Conservation (phyloP, 805 yeast genomes). For the Ogataea haglerorum region DNA sequence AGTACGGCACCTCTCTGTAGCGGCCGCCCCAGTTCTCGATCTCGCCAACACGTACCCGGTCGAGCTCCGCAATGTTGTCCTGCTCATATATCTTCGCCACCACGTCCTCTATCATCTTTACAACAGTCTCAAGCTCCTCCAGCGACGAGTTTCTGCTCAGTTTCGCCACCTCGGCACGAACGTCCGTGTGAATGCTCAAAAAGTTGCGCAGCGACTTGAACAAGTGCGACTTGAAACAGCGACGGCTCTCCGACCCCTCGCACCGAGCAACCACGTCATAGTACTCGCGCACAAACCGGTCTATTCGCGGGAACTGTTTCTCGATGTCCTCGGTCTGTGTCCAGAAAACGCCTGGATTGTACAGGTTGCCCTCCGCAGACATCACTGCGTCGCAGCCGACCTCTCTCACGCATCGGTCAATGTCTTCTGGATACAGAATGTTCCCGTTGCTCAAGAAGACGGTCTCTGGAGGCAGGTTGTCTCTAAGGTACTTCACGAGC, state of each 20-base stretch:
- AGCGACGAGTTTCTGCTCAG: constrained; percentile 38
- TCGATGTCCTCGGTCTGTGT: constrained; percentile 48
- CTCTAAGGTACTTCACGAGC: constrained; percentile 67
- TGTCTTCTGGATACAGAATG: constrained; percentile 83
- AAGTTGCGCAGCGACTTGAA: constrained; percentile 85
- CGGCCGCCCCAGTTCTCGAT: constrained; percentile 71
- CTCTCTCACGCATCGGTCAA: constrained; percentile 60
- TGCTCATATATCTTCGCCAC: constrained; percentile 56
- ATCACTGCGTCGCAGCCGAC: constrained; percentile 86
- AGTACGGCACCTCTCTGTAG: constrained; percentile 80
- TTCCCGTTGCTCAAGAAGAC: constrained; percentile 95
- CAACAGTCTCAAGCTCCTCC: constrained; percentile 48
- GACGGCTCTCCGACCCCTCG: constrained; percentile 68
- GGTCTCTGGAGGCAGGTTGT: constrained; percentile 71
- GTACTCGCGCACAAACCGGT: constrained; percentile 77
- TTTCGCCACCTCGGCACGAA: constrained; percentile 68
- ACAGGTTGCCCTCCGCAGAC: constrained; percentile 95
- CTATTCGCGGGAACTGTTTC: constrained; percentile 80
- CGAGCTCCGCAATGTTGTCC: constrained; percentile 52
- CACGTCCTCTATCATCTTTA: constrained; percentile 60
- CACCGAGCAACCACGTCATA: constrained; percentile 69
- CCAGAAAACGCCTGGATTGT: constrained; percentile 91
- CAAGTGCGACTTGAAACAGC: constrained; percentile 88
- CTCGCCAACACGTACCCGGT: constrained; percentile 53
- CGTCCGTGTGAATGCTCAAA: constrained; percentile 68